Conservation (phyloP, 192 early-diverging fungal species). For the Rhizoclosmatium sp. region DNA sequence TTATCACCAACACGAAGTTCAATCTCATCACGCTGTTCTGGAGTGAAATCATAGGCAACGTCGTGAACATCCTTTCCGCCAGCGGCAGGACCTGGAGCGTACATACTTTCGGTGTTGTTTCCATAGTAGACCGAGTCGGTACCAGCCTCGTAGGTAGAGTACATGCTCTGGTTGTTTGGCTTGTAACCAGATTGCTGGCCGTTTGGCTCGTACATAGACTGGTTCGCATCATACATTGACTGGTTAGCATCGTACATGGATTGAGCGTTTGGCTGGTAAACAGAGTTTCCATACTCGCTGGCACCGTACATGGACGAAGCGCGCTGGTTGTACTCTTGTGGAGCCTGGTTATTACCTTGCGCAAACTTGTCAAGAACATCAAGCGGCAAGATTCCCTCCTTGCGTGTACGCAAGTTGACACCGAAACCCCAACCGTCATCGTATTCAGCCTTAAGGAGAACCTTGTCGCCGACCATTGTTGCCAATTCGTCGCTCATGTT, state of each 20-base stretch:
- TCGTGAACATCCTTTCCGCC: background rate
- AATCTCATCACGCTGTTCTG: slow-evolving; percentile 20
- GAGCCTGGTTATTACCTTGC: background rate
- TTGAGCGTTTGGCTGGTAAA: background rate
- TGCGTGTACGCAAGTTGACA: background rate
- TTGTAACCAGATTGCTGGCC: no score
- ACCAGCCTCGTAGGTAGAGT: background rate
- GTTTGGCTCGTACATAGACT: no score
- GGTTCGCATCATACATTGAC: no score
- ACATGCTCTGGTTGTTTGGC: background rate
- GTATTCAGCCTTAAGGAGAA: slow-evolving; percentile 2
- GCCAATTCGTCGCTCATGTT: slow-evolving; percentile 17
- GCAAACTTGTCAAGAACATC: slow-evolving; percentile 8
- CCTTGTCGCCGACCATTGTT: background rate
- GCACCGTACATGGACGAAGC: slow-evolving; percentile 11
- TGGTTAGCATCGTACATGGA: background rate
- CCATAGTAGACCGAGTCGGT: slow-evolving; percentile 1
- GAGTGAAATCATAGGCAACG: slow-evolving; percentile 10
- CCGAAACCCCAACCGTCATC: slow-evolving; percentile 26
- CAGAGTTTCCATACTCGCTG: background rate
- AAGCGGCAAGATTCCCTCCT: slow-evolving; percentile 2
- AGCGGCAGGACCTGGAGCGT: background rate
- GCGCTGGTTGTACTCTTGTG: background rate
- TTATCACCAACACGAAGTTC: slow-evolving; percentile 1
- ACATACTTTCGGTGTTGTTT: slow-evolving; percentile 15